These are phyloP conservation scores for Isabelozyma heimii DNA, from an alignment of 805 yeast genomes.

Conservation along the genomic window DNA sequence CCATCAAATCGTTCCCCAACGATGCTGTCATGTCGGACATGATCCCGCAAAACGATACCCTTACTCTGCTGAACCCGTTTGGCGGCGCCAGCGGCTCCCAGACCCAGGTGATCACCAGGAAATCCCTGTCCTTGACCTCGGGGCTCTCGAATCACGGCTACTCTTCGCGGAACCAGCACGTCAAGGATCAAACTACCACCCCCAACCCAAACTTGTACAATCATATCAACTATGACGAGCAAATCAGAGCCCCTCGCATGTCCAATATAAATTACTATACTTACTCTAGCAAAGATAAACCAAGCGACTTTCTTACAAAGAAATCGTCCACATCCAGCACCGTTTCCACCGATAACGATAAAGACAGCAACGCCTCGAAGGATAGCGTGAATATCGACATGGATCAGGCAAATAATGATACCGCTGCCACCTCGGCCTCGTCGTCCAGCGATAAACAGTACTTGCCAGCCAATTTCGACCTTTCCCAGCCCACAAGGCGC, in stretches of 20 bases:
- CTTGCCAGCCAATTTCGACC: slow-evolving; percentile 48
- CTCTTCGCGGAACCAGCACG: neutral
- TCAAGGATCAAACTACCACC: neutral
- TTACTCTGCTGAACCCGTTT: neutral
- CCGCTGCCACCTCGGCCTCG: neutral
- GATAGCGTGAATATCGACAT: neutral
- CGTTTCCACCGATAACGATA: neutral
- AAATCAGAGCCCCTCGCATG: slow-evolving; percentile 55
- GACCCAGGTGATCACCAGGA: neutral
- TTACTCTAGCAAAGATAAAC: slow-evolving; percentile 5
- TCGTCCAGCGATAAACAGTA: slow-evolving; percentile 16
- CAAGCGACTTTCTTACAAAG: neutral
- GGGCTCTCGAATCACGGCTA: slow-evolving; percentile 1
- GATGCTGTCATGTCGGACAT: slow-evolving; percentile 28
- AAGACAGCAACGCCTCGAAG: neutral
- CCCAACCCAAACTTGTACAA: neutral
- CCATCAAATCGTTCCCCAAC: slow-evolving; percentile 14
- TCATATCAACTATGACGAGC: slow-evolving; percentile 46
- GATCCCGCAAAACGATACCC: slow-evolving; percentile 11
- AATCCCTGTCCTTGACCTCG: neutral
- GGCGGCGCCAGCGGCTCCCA: neutral
- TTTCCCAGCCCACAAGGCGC: slow-evolving; percentile 37
- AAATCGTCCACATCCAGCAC: neutral
- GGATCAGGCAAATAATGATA: neutral
- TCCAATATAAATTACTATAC: slow-evolving; percentile 30